Percentiles rank a stretch among this genome's conserved stretches.
Evolutionary conservation across 352 stramenopile genomes (phyloP).

Genomic region (Globisporangium cederbergense): DNA sequence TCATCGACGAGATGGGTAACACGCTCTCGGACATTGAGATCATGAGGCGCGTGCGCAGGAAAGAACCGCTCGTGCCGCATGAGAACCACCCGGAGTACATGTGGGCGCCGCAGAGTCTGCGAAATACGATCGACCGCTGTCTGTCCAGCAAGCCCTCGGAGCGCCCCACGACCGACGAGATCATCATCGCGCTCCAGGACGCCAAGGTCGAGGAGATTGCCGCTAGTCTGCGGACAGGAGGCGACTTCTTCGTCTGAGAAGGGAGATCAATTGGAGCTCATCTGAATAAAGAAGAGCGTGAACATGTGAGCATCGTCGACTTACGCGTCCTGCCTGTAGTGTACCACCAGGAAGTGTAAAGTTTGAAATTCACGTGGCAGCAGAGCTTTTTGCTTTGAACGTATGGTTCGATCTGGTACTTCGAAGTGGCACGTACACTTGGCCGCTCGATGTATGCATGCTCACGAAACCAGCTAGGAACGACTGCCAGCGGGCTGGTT

Average conservation of each 20-base stretch:
- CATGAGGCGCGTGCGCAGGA: conserved; percentile 28
- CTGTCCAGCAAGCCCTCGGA: conserved; percentile 47
- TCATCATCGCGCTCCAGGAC: conserved; percentile 38
- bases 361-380: neutral
- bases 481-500: no score
- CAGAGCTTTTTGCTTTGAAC: neutral
- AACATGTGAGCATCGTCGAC: no score
- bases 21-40: conserved; percentile 55
- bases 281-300: no score
- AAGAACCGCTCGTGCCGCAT: conserved; percentile 37
- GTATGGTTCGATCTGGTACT: no score
- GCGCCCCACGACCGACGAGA: conserved; percentile 45
- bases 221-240: conserved; percentile 17
- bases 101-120: conserved; percentile 34
- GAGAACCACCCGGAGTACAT: conserved; percentile 43
- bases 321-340: neutral
- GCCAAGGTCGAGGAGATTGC: conserved; percentile 32
- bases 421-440: no score
- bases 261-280: no score
- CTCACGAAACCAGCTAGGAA: no score
- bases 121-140: conserved; percentile 40
- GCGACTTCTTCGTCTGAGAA: conserved; percentile 20
- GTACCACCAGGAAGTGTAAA: neutral
- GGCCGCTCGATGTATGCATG: no score
- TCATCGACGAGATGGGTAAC: conserved; percentile 45